Evolutionary conservation across 2,329 filamentous ascomycete genomes (phyloP).

Genomic region (Arthroderma uncinatum): DNA sequence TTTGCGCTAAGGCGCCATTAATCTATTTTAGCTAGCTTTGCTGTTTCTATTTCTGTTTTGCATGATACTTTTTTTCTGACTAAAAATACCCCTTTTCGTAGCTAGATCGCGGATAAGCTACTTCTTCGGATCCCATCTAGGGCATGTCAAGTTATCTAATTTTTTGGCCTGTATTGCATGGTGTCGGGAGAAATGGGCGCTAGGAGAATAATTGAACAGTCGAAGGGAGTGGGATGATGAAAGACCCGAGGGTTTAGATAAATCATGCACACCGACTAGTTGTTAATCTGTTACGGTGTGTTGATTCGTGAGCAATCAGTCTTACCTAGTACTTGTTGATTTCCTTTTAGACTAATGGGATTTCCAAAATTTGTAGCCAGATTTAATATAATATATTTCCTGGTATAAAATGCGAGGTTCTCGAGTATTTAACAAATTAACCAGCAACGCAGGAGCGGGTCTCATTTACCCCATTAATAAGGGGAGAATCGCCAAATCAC

Average conservation of each 20-base stretch:
- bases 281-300: neutral
- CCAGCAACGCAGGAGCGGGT: too few species aligned
- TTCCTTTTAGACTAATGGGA: neutral
- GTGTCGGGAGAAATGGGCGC: neutral
- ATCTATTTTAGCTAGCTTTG: neutral
- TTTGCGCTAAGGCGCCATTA: neutral
- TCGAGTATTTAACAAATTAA: too few species aligned
- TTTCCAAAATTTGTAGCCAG: neutral
- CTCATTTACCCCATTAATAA: too few species aligned
- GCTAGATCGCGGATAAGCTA: neutral
- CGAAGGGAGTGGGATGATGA: neutral
- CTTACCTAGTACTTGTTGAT: neutral
- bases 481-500: too few species aligned
- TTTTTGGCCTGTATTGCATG: constrained; percentile 1
- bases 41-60: neutral
- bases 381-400: neutral
- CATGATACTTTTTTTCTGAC: neutral
- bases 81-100: neutral
- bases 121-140: neutral
- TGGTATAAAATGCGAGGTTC: neutral
- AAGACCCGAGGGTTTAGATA: neutral
- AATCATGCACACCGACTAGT: neutral
- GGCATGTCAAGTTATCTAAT: neutral
- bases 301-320: neutral
- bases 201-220: neutral